Evolutionary conservation across 805 yeast species (phyloP).

Genomic region (Schizosaccharomyces cryophilus): DNA sequence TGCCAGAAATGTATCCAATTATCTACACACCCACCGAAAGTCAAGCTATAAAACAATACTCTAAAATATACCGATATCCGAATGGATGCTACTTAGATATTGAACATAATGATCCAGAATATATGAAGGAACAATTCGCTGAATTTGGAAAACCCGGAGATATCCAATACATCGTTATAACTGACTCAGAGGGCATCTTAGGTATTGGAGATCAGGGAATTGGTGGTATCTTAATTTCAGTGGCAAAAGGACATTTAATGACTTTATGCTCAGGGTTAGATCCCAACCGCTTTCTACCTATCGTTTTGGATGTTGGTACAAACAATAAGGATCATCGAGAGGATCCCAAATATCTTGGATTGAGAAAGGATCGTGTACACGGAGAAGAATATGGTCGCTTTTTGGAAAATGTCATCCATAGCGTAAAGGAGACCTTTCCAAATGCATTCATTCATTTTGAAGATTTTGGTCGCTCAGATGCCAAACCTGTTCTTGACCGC

Average conservation of each 20-base stretch:
- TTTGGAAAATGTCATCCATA: constrained; percentile 51
- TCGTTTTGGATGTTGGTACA: constrained; percentile 82
- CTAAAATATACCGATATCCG: constrained; percentile 80
- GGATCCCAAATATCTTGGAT: constrained; percentile 84
- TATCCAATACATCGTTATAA: constrained; percentile 80
- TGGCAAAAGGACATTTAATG: constrained; percentile 83
- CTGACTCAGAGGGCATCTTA: constrained; percentile 87
- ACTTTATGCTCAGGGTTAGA: constrained; percentile 91
- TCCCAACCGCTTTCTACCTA: constrained; percentile 82
- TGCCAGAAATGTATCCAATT: constrained; percentile 33
- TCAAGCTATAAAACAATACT: constrained; percentile 82
- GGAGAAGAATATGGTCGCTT: constrained; percentile 72
- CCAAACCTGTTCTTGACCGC: constrained; percentile 54
- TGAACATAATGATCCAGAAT: constrained; percentile 36
- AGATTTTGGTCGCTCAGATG: constrained; percentile 85
- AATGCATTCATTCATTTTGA: constrained; percentile 83
- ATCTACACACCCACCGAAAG: constrained; percentile 26
- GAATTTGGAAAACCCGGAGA: constrained; percentile 70
- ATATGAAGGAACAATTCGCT: constrained; percentile 51
- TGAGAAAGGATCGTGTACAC: constrained; percentile 58
- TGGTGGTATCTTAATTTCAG: constrained; percentile 80
- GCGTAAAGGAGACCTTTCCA: constrained; percentile 57
- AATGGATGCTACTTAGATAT: constrained; percentile 87
- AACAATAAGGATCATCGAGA: constrained; percentile 54
- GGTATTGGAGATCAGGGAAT: constrained; percentile 98